Evolutionary conservation across 2,329 filamentous ascomycete species (phyloP), one percentile per base, ranked within the genome.

Genomic region (Ceratocystis huliohia): DNA sequence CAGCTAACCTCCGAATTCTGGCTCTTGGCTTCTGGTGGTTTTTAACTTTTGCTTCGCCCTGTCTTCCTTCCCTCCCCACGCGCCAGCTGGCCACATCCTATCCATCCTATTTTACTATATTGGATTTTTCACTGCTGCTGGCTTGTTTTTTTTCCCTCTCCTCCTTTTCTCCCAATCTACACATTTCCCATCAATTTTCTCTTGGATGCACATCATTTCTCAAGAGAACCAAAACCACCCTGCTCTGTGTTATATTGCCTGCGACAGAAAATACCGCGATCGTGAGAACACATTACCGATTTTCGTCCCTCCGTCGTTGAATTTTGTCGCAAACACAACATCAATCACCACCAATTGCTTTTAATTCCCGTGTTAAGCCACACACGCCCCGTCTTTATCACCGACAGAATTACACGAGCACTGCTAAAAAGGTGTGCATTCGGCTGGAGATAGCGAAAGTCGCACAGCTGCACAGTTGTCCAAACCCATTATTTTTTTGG

Each of bases 211-310:
- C 53, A 41, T 28, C 48, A 45, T 28, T 46, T 44, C 17, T 61
- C 20, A n/a, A 56, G 33, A 41, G 20, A 65, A 37, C 13, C 59
- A 57, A 30, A 44, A 53, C 37, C 61, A 45, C 64, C 33, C 48
- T 63, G n/a, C 22, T 33, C 61, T 63, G 20, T 57, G n/a, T 61
- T 57, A 8, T 65, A 28, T 37, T 65, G 25, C 64, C 46, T 17
- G 20, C 48, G 20, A 41, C 30, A 28, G 46, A 44, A 65, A 65
- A 45, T 57, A 33, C 33, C 63, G 63, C 63, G 33, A 50, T 44
- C 50, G 33, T 65, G 63, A 56, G 50, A 65, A 61, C 65, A 66
- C 65, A 45, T 62, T 66, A 53, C 65, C 57, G 20, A 62, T 63
- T 63, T 41, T 59, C 59, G 44, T 45, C 53, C 37, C 20, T 37